Base-by-base conservation (phyloP, 768 basidiomycete species). In the Hygrophorus pudorinus region DNA sequence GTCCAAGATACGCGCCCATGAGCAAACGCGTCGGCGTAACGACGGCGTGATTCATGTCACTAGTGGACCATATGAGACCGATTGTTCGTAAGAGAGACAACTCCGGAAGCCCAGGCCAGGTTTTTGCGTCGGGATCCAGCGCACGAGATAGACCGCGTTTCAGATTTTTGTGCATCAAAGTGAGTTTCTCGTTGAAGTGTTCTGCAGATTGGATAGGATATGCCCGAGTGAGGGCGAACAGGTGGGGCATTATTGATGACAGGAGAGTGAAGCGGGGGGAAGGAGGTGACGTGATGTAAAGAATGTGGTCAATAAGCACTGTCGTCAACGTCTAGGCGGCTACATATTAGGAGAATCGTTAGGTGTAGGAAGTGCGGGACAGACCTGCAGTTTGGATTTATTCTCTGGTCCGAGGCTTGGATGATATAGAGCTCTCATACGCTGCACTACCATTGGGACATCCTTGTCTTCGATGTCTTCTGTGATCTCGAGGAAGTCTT, bases 131-230 rank as follows among this genome's bases (percentile, higher is more conserved):
- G 0, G 59, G 59, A 18, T 73, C 65, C 11, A 76, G 65, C 0
- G 86, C 67, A 1, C 70, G 71, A 2, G 81, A 74, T 13, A 99
- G 66, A 6, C 92, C 93, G 7, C 80, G 80, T 41, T 77, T 78
- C 43, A 98, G 75, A 59, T 97, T 96, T 68, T 91, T 92, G 61
- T 97, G 81, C 90, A 98, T 96, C 4, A 96, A 63, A 8, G 70
- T 65, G 35, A 98, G 71, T 62, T 97, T 98, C 21, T 74, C 67
- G 48, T 85, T 76, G 61, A 93, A 89, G 55, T 78, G 73, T 41
- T 78, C 73, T 0, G 93, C 92, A 6, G 81, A 70, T 37, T 81
- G 74, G 44, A 86, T 75, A 1, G 93, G 89, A 61, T 93, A 93
- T 7, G 82, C 67, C 50, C 78, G 79, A 13, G 83, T 76, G 45